phyloP scores from a whole-genome alignment of 768 basidiomycete genomes.

The Tubosaeta brunneosetosa region DNA sequence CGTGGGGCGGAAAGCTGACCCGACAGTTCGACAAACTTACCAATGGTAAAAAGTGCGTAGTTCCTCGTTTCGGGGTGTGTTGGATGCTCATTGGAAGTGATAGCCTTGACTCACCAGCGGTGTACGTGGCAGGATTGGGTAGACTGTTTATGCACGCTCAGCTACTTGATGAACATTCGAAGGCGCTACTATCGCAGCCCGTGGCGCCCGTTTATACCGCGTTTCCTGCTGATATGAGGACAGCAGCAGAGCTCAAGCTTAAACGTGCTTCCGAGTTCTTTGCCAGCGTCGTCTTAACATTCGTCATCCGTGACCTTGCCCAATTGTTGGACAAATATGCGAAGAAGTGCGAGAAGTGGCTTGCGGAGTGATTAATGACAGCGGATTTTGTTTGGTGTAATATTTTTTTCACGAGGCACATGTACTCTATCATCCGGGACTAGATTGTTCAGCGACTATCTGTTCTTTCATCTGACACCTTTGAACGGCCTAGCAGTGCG shows the following conservation, averaged over 20 bases:
- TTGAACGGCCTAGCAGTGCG: conserved; percentile 10
- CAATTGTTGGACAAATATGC: conserved; percentile 88
- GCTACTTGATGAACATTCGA: conserved; percentile 83
- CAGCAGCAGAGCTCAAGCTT: conserved; percentile 66
- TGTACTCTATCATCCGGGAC: conserved; percentile 35
- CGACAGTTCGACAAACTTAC: conserved; percentile 80
- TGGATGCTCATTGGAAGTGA: conserved; percentile 12
- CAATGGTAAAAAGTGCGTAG: conserved; percentile 79
- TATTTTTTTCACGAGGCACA: conserved; percentile 22
- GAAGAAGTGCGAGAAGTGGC: conserved; percentile 91
- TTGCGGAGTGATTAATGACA: conserved; percentile 57
- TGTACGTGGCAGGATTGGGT: conserved; percentile 73
- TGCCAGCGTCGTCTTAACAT: conserved; percentile 80
- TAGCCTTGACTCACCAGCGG: conserved; percentile 85
- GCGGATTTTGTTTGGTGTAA: conserved; percentile 24
- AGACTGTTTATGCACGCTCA: conserved; percentile 71
- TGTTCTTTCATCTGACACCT: conserved; percentile 27
- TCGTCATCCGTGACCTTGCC: conserved; percentile 84
- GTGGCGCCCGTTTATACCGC: conserved; percentile 68
- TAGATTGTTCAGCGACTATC: conserved; percentile 28
- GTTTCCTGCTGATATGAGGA: conserved; percentile 60
- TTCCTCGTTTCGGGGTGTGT: conserved; percentile 4
- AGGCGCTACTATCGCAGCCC: conserved; percentile 62
- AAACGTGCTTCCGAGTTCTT: conserved; percentile 89
- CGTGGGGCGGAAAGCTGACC: conserved; percentile 71